Percentiles rank a stretch among this genome's conserved stretches.
phyloP scores from a whole-genome alignment of 108 stramenopile genomes.

The Fistulifera solaris region DNA sequence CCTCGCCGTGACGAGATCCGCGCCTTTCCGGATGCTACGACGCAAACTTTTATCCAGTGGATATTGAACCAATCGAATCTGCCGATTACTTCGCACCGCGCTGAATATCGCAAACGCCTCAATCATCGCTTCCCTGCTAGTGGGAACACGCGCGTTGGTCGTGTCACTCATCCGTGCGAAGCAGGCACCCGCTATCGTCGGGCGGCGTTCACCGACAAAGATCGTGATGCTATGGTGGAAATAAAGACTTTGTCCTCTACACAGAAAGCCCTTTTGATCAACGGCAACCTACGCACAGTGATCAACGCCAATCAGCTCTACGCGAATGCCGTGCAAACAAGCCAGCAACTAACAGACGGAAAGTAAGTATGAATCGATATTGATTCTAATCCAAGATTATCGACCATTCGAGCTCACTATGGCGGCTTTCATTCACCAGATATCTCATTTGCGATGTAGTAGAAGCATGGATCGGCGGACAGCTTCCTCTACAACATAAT shows the following conservation, averaged over 20 bases:
- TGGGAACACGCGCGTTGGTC: conserved; percentile 13
- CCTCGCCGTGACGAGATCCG: conserved; percentile 24
- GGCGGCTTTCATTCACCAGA: not conserved
- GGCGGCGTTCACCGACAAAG: conserved; percentile 2
- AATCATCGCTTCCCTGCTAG: conserved; percentile 22
- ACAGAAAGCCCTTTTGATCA: not conserved
- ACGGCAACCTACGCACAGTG: not conserved
- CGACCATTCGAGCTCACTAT: not conserved
- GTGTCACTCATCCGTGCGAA: conserved; percentile 8
- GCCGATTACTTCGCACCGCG: conserved; percentile 26
- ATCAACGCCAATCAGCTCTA: not conserved
- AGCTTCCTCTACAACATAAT: no score
- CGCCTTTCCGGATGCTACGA: not conserved
- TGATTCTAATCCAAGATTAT: not conserved
- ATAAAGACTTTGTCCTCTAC: conserved; percentile 3
- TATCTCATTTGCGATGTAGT: not conserved
- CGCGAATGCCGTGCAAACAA: not conserved
- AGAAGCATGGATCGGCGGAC: no score
- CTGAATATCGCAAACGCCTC: conserved; percentile 26
- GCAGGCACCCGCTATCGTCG: conserved; percentile 5
- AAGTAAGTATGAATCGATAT: not conserved
- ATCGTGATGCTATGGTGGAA: conserved; percentile 3
- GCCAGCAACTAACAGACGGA: not conserved
- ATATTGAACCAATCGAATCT: not conserved
- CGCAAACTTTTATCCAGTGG: not conserved